Conservation (phyloP, 2,329 filamentous ascomycete species). For the Rutstroemia sp. region DNA sequence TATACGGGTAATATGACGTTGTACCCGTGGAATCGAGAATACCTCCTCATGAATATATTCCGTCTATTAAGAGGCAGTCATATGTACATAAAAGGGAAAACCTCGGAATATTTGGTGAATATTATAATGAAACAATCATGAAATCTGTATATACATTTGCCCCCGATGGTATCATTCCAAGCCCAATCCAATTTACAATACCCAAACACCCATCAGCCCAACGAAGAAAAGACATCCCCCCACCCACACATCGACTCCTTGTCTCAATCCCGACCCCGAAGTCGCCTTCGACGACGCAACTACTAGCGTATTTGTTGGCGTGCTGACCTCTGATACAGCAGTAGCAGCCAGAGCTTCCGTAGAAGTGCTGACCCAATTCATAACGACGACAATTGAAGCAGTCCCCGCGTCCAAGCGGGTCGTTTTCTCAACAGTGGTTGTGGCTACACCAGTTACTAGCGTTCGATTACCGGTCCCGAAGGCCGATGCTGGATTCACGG, state of each 20-base stretch:
- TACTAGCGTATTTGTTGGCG: neutral
- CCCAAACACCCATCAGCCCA: neutral
- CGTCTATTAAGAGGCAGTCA: too few relatives aligned
- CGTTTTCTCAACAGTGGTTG: neutral
- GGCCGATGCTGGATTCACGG: neutral
- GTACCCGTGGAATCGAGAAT: neutral
- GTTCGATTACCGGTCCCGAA: neutral
- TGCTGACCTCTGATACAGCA: neutral
- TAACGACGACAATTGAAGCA: neutral
- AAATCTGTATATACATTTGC: neutral
- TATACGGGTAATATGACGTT: neutral
- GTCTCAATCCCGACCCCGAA: neutral
- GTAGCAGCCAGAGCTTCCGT: neutral
- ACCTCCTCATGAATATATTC: neutral
- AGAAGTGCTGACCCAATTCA: conserved; percentile 1
- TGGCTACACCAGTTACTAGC: neutral
- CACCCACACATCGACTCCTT: neutral
- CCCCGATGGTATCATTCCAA: neutral
- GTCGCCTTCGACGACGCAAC: neutral
- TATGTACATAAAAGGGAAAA: too few relatives aligned
- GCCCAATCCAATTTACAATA: neutral
- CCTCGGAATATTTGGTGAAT: too few relatives aligned
- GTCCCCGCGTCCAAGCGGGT: neutral
- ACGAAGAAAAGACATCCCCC: neutral
- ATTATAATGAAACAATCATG: neutral